Conservation (phyloP, 2,329 filamentous ascomycete species). For the Cladosporium sp. region DNA sequence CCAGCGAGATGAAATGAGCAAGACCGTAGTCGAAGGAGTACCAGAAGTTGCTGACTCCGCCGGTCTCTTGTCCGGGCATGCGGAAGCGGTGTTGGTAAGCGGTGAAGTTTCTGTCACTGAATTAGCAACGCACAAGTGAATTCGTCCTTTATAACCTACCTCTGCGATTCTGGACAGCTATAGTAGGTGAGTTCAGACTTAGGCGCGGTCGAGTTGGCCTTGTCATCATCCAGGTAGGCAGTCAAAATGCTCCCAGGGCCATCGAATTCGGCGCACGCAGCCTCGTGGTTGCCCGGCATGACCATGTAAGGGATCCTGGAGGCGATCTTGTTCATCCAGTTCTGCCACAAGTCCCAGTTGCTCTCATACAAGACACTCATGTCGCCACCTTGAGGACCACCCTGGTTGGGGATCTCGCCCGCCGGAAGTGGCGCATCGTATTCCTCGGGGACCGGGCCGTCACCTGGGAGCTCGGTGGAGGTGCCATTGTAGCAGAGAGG, state of each 20-base stretch:
- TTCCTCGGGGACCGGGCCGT: constrained; percentile 39
- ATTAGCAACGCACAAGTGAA: not conserved
- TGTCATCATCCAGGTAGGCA: constrained; percentile 33
- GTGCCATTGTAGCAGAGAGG: constrained; percentile 56
- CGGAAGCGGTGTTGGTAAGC: constrained; percentile 53
- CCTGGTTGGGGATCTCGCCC: constrained; percentile 49
- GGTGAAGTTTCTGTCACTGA: constrained; percentile 43
- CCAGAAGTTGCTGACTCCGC: constrained; percentile 55
- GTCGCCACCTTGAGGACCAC: constrained; percentile 50
- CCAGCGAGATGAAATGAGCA: constrained; percentile 51
- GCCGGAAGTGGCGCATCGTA: constrained; percentile 49
- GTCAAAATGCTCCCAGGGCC: constrained; percentile 44
- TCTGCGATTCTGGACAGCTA: constrained; percentile 53
- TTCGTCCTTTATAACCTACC: not conserved
- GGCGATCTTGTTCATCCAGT: constrained; percentile 45
- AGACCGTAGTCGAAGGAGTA: constrained; percentile 55
- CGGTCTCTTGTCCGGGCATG: constrained; percentile 50
- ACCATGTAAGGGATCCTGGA: constrained; percentile 52
- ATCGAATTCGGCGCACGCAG: constrained; percentile 40
- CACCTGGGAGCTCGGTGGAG: constrained; percentile 42
- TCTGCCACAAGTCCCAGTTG: constrained; percentile 46
- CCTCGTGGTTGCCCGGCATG: constrained; percentile 54
- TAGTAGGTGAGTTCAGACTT: constrained; percentile 49
- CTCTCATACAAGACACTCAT: constrained; percentile 53
- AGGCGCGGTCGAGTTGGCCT: constrained; percentile 44